A percentile compares a stretch with the other conserved stretches of the same genome.
Evolutionary conservation across 352 stramenopile genomes (phyloP).

Genomic region (Phytopythium ostracodes): DNA sequence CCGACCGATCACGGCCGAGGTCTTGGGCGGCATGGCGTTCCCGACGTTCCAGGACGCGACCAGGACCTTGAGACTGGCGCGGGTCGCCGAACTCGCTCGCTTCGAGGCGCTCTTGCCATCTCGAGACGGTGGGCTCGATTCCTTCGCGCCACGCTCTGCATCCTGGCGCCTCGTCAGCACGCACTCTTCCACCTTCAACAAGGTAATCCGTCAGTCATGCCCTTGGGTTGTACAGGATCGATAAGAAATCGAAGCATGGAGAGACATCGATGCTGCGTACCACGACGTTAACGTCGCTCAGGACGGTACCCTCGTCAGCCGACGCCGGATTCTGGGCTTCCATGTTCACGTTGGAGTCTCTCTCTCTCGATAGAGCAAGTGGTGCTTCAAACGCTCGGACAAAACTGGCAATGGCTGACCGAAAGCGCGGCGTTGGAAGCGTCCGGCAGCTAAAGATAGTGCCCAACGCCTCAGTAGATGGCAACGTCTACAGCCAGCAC

Average conservation of each 20-base stretch:
- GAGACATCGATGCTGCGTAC: not conserved
- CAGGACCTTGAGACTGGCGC: constrained; percentile 40
- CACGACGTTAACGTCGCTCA: constrained; percentile 2
- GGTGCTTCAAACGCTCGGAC: not conserved
- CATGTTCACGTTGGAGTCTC: too few species aligned
- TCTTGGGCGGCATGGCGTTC: constrained; percentile 76
- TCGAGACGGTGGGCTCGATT: not conserved
- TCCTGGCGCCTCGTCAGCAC: not conserved
- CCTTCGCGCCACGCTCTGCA: not conserved
- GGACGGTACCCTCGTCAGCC: not conserved
- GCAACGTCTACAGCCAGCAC: too few species aligned
- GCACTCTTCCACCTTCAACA: not conserved
- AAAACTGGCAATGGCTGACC: not conserved
- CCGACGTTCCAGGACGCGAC: constrained; percentile 83
- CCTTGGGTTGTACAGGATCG: too few species aligned
- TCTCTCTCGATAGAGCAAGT: not conserved
- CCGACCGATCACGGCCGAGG: constrained; percentile 34
- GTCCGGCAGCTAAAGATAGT: not conserved
- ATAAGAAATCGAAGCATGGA: too few species aligned
- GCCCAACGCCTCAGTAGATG: not conserved
- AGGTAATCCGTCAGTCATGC: not conserved
- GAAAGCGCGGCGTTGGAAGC: not conserved
- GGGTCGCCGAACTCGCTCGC: not conserved
- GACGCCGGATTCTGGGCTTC: not conserved
- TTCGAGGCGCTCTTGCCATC: not conserved